Evolutionary conservation across 768 basidiomycete species (phyloP).

Genomic region (Rubroboletus satanas): DNA sequence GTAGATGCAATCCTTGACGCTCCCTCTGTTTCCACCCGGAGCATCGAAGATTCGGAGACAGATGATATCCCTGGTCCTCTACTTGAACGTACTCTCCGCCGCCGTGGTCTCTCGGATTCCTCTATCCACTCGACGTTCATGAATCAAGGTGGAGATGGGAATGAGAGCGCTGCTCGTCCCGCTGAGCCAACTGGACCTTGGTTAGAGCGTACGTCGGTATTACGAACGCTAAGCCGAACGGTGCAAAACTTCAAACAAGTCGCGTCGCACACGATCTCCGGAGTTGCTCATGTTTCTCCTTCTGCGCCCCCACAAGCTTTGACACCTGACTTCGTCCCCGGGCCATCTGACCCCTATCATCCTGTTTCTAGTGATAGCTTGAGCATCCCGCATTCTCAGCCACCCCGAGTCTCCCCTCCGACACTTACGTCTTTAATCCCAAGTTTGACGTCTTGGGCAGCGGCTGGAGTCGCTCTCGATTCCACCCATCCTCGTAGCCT

Average conservation of each 20-base stretch:
- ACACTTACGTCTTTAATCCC: conserved; percentile 30
- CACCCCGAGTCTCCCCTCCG: conserved; percentile 21
- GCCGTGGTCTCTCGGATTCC: conserved; percentile 86
- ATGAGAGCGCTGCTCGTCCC: neutral
- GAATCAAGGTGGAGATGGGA: conserved; percentile 42
- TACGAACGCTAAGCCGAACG: conserved; percentile 51
- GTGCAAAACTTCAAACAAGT: conserved; percentile 46
- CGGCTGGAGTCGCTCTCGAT: conserved; percentile 24
- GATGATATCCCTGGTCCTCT: conserved; percentile 49
- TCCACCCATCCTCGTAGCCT: conserved; percentile 9
- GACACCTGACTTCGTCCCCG: conserved; percentile 4
- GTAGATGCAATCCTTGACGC: conserved; percentile 79
- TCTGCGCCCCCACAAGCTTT: conserved; percentile 7
- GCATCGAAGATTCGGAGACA: conserved; percentile 37
- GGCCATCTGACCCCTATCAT: neutral
- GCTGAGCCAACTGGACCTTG: conserved; percentile 23
- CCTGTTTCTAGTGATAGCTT: neutral
- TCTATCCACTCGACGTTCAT: conserved; percentile 87
- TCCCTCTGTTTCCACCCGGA: conserved; percentile 21
- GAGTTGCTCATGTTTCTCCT: conserved; percentile 9
- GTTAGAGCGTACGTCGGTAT: conserved; percentile 45
- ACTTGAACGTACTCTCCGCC: conserved; percentile 61
- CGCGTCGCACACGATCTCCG: conserved; percentile 29
- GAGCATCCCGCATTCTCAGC: conserved; percentile 18
- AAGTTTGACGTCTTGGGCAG: conserved; percentile 34